These are phyloP conservation scores for Emydomyces testavorans DNA, from an alignment of 2,329 filamentous ascomycete species.

Conservation along the genomic window DNA sequence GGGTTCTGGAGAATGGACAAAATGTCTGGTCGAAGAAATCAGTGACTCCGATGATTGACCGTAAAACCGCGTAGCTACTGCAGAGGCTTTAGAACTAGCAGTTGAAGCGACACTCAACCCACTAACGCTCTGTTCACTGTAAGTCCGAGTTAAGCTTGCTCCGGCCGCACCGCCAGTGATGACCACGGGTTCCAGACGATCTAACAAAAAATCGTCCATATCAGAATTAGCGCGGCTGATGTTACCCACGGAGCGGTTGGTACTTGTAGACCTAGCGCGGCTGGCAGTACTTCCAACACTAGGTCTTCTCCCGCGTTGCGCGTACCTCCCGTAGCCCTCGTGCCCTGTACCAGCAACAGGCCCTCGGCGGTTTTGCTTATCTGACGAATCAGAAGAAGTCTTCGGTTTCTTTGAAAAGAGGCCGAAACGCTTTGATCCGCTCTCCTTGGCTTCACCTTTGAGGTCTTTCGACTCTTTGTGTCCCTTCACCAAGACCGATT, in stretches of 20 bases:
- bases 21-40: conserved; percentile 20
- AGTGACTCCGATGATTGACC: conserved; percentile 29
- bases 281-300: conserved; percentile 33
- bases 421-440: conserved; percentile 55
- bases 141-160: conserved; percentile 26
- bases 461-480: conserved; percentile 25
- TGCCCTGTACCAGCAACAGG: conserved; percentile 88
- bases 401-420: conserved; percentile 67
- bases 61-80: conserved; percentile 20
- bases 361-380: conserved; percentile 56
- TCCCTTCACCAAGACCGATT: conserved; percentile 17
- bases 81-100: conserved; percentile 18
- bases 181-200: conserved; percentile 40
- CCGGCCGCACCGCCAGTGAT: conserved; percentile 38
- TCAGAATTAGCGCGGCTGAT: conserved; percentile 33
- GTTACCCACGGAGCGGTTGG: conserved; percentile 30
- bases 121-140: conserved; percentile 33
- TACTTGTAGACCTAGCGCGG: conserved; percentile 34
- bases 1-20: conserved; percentile 26
- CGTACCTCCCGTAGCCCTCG: conserved; percentile 49
- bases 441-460: conserved; percentile 22
- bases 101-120: conserved; percentile 25
- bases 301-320: conserved; percentile 34
- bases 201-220: conserved; percentile 39
- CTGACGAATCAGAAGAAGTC: conserved; percentile 43